phyloP scores from a whole-genome alignment of 2,329 filamentous ascomycete genomes.

The Fusarium nanum region DNA sequence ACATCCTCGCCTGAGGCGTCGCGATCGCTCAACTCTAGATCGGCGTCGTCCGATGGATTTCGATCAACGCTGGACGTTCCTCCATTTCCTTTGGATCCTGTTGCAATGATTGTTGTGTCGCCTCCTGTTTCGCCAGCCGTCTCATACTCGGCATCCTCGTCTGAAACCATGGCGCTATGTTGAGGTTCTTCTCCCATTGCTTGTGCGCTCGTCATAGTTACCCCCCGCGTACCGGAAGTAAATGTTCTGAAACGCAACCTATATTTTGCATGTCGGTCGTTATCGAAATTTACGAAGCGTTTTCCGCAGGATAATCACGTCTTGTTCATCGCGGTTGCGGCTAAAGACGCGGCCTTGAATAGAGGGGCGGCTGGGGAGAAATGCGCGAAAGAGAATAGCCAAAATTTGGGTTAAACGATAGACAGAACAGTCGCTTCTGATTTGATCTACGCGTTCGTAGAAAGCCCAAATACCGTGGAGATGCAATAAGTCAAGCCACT shows the following conservation, averaged over 20 bases:
- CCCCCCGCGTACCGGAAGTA: conserved; percentile 44
- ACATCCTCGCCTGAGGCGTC: conserved; percentile 58
- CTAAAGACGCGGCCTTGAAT: conserved; percentile 40
- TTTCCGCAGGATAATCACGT: conserved; percentile 38
- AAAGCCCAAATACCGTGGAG: conserved; percentile 7
- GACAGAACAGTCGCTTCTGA: background rate
- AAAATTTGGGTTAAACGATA: background rate
- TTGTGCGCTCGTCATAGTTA: conserved; percentile 63
- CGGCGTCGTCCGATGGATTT: conserved; percentile 45
- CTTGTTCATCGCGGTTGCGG: conserved; percentile 41
- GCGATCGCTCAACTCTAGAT: conserved; percentile 54
- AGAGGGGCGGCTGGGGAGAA: conserved; percentile 14
- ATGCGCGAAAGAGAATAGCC: conserved; percentile 2
- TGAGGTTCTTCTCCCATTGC: conserved; percentile 69
- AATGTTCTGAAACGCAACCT: conserved; percentile 23
- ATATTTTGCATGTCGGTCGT: conserved; percentile 49
- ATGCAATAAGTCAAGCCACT: conserved; percentile 26
- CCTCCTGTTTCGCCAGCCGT: conserved; percentile 50
- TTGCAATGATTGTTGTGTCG: conserved; percentile 41
- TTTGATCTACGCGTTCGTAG: conserved; percentile 25
- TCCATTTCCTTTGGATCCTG: conserved; percentile 15
- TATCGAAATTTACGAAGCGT: conserved; percentile 38
- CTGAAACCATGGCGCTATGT: conserved; percentile 65
- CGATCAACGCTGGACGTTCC: background rate
- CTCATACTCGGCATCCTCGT: conserved; percentile 61